These are phyloP conservation scores for Phytophthora pistaciae DNA, from an alignment of 352 stramenopile species.

Conservation along the genomic window DNA sequence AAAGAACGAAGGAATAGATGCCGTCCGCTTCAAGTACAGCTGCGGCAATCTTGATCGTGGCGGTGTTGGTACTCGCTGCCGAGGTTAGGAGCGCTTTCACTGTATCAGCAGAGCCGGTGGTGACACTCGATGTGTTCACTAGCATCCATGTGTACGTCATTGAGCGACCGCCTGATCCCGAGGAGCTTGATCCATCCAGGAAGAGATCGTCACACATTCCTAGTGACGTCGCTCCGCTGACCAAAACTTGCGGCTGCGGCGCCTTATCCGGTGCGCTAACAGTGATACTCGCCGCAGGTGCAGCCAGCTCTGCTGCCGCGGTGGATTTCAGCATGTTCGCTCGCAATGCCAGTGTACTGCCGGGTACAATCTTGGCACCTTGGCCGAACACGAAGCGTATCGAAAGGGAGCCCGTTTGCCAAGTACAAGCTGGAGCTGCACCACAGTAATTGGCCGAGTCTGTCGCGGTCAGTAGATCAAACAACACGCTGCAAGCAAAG, in stretches of 20 bases:
- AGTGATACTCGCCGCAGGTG: slow-evolving; percentile 33
- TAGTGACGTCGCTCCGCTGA: slow-evolving; percentile 58
- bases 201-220: slow-evolving; percentile 70
- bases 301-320: slow-evolving; percentile 46
- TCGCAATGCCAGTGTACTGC: slow-evolving; percentile 41
- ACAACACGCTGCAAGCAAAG: slow-evolving; percentile 63
- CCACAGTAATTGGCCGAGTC: slow-evolving; percentile 53
- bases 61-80: slow-evolving; percentile 43
- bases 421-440: slow-evolving; percentile 44
- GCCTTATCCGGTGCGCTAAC: slow-evolving; percentile 49
- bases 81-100: slow-evolving; percentile 39
- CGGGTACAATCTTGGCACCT: slow-evolving; percentile 50
- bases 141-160: slow-evolving; percentile 71
- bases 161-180: slow-evolving; percentile 58
- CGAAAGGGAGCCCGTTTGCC: slow-evolving; percentile 49
- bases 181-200: slow-evolving; percentile 62
- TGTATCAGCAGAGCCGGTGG: slow-evolving; percentile 21
- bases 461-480: slow-evolving; percentile 48
- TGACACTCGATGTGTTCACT: slow-evolving; percentile 23
- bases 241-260: slow-evolving; percentile 48
- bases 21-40: slow-evolving; percentile 48
- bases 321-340: slow-evolving; percentile 67
- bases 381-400: slow-evolving; percentile 63
- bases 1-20: slow-evolving; percentile 54
- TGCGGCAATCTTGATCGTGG: slow-evolving; percentile 42